Evolutionary conservation across 1,284 basidiomycete genomes (phyloP).

Genomic region (Trichosporon sp.): DNA sequence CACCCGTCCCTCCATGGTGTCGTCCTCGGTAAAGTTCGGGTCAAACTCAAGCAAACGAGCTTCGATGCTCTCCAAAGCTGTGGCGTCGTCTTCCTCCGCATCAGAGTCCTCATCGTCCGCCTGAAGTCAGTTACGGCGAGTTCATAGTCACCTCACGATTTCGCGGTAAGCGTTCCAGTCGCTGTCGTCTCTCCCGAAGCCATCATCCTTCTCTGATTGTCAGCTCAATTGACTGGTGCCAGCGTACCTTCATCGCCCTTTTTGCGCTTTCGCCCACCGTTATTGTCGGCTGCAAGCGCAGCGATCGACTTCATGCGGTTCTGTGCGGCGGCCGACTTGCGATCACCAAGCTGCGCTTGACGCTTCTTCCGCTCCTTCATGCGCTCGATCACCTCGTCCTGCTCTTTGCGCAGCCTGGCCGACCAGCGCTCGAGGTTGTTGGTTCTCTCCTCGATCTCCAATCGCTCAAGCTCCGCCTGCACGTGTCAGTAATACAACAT

Average conservation of each 20-base stretch:
- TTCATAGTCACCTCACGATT: slow-evolving; percentile 60
- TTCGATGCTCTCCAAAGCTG: slow-evolving; percentile 70
- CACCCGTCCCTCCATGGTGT: slow-evolving; percentile 74
- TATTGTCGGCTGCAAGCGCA: slow-evolving; percentile 73
- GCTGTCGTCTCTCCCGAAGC: slow-evolving; percentile 89
- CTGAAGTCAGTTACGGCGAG: slow-evolving; percentile 45
- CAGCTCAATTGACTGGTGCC: slow-evolving; percentile 20
- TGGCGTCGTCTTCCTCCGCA: slow-evolving; percentile 89
- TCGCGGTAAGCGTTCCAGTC: slow-evolving; percentile 99
- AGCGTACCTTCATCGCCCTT: slow-evolving; percentile 67
- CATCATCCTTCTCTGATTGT: slow-evolving; percentile 64
- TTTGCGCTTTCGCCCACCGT: slow-evolving; percentile 66
- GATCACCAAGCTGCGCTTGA: slow-evolving; percentile 76
- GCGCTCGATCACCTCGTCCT: slow-evolving; percentile 72
- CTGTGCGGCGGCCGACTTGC: slow-evolving; percentile 93
- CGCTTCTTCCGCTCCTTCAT: slow-evolving; percentile 80
- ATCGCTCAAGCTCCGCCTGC: slow-evolving; percentile 64
- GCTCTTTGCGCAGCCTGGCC: slow-evolving; percentile 63
- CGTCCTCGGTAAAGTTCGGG: slow-evolving; percentile 70
- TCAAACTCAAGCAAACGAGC: slow-evolving; percentile 76
- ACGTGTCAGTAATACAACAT: background rate
- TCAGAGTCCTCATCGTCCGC: slow-evolving; percentile 82
- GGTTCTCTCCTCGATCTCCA: slow-evolving; percentile 74
- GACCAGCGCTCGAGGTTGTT: slow-evolving; percentile 70
- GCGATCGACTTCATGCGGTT: slow-evolving; percentile 97